Evolutionary conservation across 371 early-diverging fungal species (phyloP).

Genomic region (Rhizopus arrhizus): DNA sequence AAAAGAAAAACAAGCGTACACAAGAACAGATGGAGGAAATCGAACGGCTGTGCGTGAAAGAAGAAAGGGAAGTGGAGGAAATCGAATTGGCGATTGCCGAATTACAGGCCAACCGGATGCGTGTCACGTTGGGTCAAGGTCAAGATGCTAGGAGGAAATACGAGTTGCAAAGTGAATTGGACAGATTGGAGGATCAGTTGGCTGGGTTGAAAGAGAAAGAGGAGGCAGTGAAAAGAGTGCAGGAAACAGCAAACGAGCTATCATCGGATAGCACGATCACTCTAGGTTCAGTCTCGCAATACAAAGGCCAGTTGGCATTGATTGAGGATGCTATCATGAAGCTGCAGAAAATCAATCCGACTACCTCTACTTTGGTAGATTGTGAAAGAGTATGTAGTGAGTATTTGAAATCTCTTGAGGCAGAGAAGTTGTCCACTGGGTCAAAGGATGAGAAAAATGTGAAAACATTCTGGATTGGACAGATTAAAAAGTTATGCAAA

Average conservation of each 20-base stretch:
- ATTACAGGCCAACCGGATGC: background rate
- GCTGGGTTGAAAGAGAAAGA: background rate
- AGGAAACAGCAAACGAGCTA: background rate
- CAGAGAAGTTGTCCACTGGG: background rate
- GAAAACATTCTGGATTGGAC: background rate
- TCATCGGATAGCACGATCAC: background rate
- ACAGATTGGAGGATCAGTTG: background rate
- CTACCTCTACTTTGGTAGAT: background rate
- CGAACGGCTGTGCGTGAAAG: background rate
- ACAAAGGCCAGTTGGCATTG: background rate
- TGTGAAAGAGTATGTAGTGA: background rate
- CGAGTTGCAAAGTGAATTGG: background rate
- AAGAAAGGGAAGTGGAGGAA: background rate
- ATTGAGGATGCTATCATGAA: background rate
- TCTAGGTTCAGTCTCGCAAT: constrained; percentile 1
- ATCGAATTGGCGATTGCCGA: background rate
- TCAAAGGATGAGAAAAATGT: background rate
- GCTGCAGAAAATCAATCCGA: background rate
- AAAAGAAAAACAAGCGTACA: background rate
- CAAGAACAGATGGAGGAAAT: background rate
- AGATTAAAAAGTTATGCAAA: background rate
- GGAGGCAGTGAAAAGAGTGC: background rate
- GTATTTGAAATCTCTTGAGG: background rate
- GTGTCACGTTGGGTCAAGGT: background rate
- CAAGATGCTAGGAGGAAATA: background rate